phyloP scores from a whole-genome alignment of 140 eudicot genomes.

The Erigeron philadelphicus region DNA sequence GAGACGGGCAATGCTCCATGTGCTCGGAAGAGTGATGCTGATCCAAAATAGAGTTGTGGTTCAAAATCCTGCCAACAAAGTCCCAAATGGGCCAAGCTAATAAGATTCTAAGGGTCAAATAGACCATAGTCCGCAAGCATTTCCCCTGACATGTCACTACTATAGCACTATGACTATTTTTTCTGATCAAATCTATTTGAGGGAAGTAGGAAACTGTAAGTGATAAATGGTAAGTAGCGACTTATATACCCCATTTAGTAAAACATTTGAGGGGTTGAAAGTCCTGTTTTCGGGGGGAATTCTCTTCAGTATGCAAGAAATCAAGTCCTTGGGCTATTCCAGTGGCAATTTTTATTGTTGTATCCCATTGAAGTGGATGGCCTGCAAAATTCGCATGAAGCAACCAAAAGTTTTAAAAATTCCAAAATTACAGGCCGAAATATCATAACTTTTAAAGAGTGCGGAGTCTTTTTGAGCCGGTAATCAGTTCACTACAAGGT shows the following conservation, averaged over 20 bases:
- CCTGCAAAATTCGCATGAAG: background rate
- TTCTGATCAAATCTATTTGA: background rate
- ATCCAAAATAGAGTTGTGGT: conserved; percentile 12
- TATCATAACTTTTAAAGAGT: too few species aligned
- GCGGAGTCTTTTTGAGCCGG: too few species aligned
- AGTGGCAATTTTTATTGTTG: conserved; percentile 27
- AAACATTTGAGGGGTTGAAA: conserved; percentile 9
- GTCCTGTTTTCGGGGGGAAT: conserved; percentile 1
- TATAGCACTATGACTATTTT: too few species aligned
- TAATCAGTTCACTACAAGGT: too few species aligned
- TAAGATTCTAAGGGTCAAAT: background rate
- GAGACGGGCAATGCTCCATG: background rate
- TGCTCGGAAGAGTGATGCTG: conserved; percentile 3
- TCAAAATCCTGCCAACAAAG: conserved; percentile 8
- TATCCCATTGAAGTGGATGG: conserved; percentile 28
- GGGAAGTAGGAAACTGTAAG: too few species aligned
- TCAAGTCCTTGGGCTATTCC: conserved; percentile 39
- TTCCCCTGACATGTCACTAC: background rate
- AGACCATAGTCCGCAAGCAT: background rate
- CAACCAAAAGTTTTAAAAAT: background rate
- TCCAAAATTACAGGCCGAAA: too few species aligned
- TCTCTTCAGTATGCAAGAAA: conserved; percentile 23
- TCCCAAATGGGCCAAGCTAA: background rate
- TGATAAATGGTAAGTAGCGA: background rate
- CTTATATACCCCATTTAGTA: background rate